These are phyloP conservation scores for Candida verbasci DNA, from an alignment of 805 yeast species.

Conservation along the genomic window DNA sequence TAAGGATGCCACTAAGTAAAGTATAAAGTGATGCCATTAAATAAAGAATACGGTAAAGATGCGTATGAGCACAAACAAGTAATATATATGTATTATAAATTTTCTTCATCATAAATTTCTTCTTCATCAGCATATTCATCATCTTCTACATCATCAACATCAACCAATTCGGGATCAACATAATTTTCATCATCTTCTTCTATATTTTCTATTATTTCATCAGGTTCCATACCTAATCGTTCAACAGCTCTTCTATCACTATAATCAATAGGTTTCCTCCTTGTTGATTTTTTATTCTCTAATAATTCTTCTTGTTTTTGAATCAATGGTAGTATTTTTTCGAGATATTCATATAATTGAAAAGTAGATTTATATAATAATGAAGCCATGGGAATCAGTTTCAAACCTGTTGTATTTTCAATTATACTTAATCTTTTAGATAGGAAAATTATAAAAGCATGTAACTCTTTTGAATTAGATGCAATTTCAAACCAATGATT, in stretches of 20 bases:
- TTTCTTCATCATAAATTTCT: conserved; percentile 13
- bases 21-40: too few relatives aligned
- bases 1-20: too few relatives aligned
- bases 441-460: conserved; percentile 21
- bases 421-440: conserved; percentile 17
- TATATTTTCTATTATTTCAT: conserved; percentile 11
- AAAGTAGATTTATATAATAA: conserved; percentile 5
- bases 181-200: conserved; percentile 17
- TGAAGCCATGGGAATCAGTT: conserved; percentile 6
- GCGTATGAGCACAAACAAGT: too few relatives aligned
- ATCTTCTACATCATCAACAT: conserved; percentile 13
- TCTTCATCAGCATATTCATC: conserved; percentile 11
- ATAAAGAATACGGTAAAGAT: too few relatives aligned
- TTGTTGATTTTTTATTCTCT: conserved; percentile 10
- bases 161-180: conserved; percentile 13
- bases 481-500: conserved; percentile 36
- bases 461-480: conserved; percentile 22
- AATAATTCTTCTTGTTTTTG: conserved; percentile 18
- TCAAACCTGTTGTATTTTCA: background rate
- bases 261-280: conserved; percentile 18
- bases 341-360: conserved; percentile 27
- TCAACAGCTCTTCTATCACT: conserved; percentile 12
- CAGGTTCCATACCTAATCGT: conserved; percentile 11
- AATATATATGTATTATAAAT: too few relatives aligned
- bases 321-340: conserved; percentile 23